Base-by-base conservation (phyloP, 257 asterid species). In the Mitragyna speciosa region DNA sequence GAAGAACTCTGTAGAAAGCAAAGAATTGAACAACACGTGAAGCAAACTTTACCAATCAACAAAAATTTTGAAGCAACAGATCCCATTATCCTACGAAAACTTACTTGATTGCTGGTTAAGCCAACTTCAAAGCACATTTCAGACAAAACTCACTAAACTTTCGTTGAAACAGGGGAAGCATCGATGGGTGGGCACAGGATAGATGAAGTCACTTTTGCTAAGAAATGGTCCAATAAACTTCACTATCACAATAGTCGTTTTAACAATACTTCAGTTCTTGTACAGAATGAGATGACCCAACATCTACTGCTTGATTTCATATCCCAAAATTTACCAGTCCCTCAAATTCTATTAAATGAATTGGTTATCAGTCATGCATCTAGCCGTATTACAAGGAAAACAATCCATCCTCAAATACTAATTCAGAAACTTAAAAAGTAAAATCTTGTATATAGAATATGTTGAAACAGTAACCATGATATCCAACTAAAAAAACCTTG, bases 171-270 rank as follows among this genome's bases (percentile, higher is more conserved):
- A 68, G 43, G 33, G 52, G 76, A 58, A 58, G 64, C 71, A 28
- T 79, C 15, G 20, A 6, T 19, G 43, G 7, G 12, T 9, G n/a
- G 41, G 49, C 16, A n/a, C n/a, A n/a, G n/a, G n/a, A n/a, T 47
- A 36, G 15, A 19, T 19, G 19, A 56, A 52, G n/a, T 22, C n/a
- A 31, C 1, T 20, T 59, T 0, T 39, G n/a, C 5, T 22, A 26
- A 43, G 28, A 76, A 64, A 76, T 76, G 19, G 22, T 36, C 48
- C 39, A 14, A 16, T 31, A 64, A 77, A 54, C 72, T 76, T 45
- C 61, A 77, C 22, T 47, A 48, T 20, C 10, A 30, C 24, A 45
- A 39, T 36, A 17, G 17, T 64, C 59, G 45, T 31, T 28, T 11
- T 33, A 33, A 16, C 39, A 48, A 33, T 31, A 10, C 22, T 20